phyloP scores from a whole-genome alignment of 164 flowering plant species.

The Aristolochia fimbriata region DNA sequence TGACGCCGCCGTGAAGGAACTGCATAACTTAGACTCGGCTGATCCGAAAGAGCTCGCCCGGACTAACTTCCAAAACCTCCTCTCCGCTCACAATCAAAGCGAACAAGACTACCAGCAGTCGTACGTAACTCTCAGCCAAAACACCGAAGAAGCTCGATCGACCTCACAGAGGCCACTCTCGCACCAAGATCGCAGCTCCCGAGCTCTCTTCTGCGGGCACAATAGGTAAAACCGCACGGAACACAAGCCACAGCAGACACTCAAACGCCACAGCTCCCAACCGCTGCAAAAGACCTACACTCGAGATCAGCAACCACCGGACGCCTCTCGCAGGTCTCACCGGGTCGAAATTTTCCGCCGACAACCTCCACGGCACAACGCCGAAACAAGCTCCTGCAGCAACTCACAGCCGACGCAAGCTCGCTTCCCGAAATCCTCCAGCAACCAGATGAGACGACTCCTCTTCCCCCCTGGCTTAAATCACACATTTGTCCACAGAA shows the following conservation, averaged over 20 bases:
- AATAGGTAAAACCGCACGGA: too few relatives aligned
- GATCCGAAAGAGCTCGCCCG: too few relatives aligned
- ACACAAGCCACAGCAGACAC: too few relatives aligned
- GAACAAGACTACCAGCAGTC: too few relatives aligned
- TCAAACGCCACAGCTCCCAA: background rate
- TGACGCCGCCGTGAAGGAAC: too few relatives aligned
- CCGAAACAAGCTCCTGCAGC: constrained; percentile 1
- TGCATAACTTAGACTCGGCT: too few relatives aligned
- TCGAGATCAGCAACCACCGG: constrained; percentile 1
- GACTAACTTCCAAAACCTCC: too few relatives aligned
- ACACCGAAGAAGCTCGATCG: background rate
- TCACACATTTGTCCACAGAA: background rate
- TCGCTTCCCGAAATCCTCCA: background rate
- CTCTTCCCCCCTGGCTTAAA: background rate
- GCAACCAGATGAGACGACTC: background rate
- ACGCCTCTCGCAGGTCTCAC: background rate
- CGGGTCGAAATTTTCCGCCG: background rate
- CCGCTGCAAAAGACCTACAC: background rate
- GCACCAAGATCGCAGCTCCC: background rate
- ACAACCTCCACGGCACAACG: background rate
- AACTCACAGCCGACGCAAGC: background rate
- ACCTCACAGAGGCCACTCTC: background rate
- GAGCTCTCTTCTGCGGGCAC: background rate
- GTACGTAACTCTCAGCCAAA: background rate
- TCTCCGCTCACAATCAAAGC: too few relatives aligned